phyloP scores from a whole-genome alignment of 768 basidiomycete species.

The Boletellus emodensis region DNA sequence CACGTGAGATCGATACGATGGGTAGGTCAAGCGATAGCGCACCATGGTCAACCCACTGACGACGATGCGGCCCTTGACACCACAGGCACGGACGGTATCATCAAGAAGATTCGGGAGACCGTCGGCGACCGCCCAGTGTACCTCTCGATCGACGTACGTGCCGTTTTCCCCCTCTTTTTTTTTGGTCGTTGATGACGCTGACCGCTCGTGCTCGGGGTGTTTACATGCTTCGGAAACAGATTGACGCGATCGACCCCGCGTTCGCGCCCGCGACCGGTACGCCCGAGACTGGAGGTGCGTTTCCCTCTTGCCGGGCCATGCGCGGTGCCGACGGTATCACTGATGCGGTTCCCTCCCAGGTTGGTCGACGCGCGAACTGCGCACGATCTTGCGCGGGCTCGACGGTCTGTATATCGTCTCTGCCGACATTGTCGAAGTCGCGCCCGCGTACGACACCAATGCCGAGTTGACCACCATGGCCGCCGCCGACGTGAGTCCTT shows the following conservation, averaged over 20 bases:
- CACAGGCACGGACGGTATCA: slow-evolving; percentile 68
- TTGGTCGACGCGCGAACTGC: slow-evolving; percentile 80
- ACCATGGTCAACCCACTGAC: neutral
- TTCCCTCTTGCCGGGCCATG: neutral
- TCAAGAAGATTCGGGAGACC: slow-evolving; percentile 73
- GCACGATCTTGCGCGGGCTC: slow-evolving; percentile 70
- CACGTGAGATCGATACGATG: slow-evolving; percentile 79
- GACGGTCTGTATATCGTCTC: slow-evolving; percentile 75
- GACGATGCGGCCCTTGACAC: no score
- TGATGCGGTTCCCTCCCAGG: slow-evolving; percentile 10
- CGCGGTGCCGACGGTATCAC: no score
- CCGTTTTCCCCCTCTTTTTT: neutral
- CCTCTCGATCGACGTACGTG: slow-evolving; percentile 72
- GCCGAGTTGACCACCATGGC: slow-evolving; percentile 63
- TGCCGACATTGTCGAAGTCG: slow-evolving; percentile 82
- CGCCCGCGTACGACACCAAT: slow-evolving; percentile 73
- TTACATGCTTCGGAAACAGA: slow-evolving; percentile 35
- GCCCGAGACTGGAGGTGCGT: slow-evolving; percentile 68
- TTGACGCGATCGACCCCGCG: slow-evolving; percentile 76
- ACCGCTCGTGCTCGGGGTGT: no score
- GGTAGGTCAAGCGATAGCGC: slow-evolving; percentile 36
- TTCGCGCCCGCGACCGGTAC: slow-evolving; percentile 84
- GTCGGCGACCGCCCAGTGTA: slow-evolving; percentile 75
- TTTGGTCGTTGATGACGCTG: neutral
- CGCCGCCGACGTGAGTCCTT: slow-evolving; percentile 50